Conservation (phyloP, 192 early-diverging fungal genomes). For the Diversispora eburnea region DNA sequence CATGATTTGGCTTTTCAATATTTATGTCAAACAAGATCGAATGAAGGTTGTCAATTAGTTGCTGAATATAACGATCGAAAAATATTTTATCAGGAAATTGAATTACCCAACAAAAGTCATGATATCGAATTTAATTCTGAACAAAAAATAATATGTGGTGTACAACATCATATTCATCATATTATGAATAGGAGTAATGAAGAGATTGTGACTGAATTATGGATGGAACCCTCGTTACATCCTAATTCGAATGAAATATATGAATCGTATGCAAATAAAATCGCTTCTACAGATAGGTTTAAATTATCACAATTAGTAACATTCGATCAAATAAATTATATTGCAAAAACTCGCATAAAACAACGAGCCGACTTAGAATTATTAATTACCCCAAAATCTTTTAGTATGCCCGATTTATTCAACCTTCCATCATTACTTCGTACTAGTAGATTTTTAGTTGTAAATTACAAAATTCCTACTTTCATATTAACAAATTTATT, state of each 20-base stretch:
- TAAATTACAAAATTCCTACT: constrained; percentile 21
- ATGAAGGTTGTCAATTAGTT: constrained; percentile 43
- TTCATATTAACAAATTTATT: background rate
- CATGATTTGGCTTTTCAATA: constrained; percentile 50
- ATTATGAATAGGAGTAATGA: constrained; percentile 42
- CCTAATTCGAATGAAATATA: constrained; percentile 26
- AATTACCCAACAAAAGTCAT: constrained; percentile 24
- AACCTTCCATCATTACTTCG: constrained; percentile 10
- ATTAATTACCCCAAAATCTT: background rate
- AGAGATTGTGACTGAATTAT: constrained; percentile 49
- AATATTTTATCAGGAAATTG: constrained; percentile 50
- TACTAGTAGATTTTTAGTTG: constrained; percentile 7
- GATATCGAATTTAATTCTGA: background rate
- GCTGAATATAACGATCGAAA: constrained; percentile 34
- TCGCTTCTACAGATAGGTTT: constrained; percentile 39
- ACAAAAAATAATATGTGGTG: constrained; percentile 28
- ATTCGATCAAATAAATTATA: constrained; percentile 50
- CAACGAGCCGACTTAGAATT: constrained; percentile 23
- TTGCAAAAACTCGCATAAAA: constrained; percentile 36
- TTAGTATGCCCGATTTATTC: constrained; percentile 2
- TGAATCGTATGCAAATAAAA: constrained; percentile 27
- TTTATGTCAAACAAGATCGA: constrained; percentile 43
- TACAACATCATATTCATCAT: constrained; percentile 53
- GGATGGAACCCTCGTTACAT: constrained; percentile 52
- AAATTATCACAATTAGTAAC: constrained; percentile 51